phyloP scores from a whole-genome alignment of 176 grass and related monocot genomes.

The Lolium rigidum region DNA sequence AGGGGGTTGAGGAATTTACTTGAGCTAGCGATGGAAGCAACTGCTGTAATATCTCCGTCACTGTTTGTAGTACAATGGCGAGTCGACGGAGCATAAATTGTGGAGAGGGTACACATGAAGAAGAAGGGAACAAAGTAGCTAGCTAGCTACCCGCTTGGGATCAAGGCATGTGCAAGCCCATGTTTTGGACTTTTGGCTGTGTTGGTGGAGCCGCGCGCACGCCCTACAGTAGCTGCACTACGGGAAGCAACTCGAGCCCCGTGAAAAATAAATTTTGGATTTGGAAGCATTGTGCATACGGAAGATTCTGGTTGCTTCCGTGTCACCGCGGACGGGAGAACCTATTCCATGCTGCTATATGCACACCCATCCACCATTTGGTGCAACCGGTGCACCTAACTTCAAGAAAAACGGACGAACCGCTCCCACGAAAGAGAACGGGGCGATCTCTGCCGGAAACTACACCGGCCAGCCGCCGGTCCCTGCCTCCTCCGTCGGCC shows the following conservation, averaged over 20 bases:
- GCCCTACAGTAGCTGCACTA: conserved; percentile 6
- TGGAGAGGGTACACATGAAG: neutral
- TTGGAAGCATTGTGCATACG: conserved; percentile 18
- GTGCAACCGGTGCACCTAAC: no score
- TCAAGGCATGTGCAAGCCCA: conserved; percentile 17
- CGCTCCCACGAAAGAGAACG: no score
- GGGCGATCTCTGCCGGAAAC: no score
- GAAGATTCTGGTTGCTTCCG: conserved; percentile 1
- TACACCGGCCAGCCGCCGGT: no score
- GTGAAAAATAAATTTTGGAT: neutral
- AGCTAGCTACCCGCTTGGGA: neutral
- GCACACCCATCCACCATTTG: no score
- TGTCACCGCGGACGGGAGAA: no score
- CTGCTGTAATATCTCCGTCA: neutral
- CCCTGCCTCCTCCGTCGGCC: no score
- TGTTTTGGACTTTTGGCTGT: neutral
- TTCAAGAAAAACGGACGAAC: no score
- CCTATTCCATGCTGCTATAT: no score
- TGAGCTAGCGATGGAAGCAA: neutral
- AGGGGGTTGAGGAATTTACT: neutral
- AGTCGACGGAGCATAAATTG: neutral
- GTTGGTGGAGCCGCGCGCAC: neutral
- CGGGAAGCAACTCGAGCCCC: neutral
- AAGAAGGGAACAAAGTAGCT: neutral
- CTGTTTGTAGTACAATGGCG: neutral